Evolutionary conservation across 768 basidiomycete species (phyloP), one percentile per base, ranked within the genome.

Genomic region (Calocybe indica): DNA sequence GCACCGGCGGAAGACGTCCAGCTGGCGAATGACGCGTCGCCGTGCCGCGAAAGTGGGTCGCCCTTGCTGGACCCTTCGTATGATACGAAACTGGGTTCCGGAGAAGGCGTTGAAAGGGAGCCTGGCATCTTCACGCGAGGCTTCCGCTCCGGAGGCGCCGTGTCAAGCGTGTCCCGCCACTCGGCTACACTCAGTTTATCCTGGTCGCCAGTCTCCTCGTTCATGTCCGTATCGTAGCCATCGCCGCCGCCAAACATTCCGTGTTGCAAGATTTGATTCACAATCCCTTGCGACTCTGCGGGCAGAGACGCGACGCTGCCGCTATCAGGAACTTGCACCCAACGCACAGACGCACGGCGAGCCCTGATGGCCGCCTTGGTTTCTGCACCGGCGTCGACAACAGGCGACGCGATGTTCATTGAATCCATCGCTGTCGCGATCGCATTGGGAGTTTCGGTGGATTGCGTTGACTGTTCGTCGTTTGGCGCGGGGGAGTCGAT

Each of bases 251-350:
- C 62, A 43, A 75, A 70, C 45, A 66, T 59, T 12, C 72, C 75
- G 10, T 76, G 70, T 52, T 73, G 65, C 15, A 73, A 52, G 13
- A 83, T 61, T 47, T 64, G 60, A 40, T 68, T 70, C n/a, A 82
- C 62, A 30, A 78, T 59, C 12, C 74, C 71, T 37, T 69, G 67
- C 10, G 78, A 69, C 10, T 70, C 70, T 11, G 72, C 65, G 6
- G 72, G 68, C 10, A 84, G 66, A 14, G 82, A 82, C 12, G 63
- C 63, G n/a, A 83, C 64, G 22, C 66, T 79, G 42, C 71, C 67
- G 34, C 65, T 64, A 5, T 58, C 63, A 13, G 62, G 52, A 49
- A 59, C 62, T 5, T 55, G 52, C 13, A 59, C 51, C 15, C 58
- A 53, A 40, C 55, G 55, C 12, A 52, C 42, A 34, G 68, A 63